These are phyloP conservation scores for Neoboletus magnificus DNA, from an alignment of 768 basidiomycete species.

Conservation along the genomic window DNA sequence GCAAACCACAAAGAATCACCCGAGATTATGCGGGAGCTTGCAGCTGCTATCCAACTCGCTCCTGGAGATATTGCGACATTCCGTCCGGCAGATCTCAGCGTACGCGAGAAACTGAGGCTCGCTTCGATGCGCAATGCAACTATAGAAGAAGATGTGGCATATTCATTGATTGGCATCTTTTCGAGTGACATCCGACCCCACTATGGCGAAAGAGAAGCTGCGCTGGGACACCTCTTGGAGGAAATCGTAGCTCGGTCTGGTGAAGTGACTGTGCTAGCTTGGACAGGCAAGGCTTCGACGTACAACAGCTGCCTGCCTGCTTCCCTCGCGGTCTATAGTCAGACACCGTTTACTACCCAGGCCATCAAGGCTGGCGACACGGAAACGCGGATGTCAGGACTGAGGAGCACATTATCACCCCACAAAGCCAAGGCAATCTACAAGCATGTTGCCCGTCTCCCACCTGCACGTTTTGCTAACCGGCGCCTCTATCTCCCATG, in stretches of 20 bases:
- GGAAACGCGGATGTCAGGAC: not conserved
- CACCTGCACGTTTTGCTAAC: not conserved
- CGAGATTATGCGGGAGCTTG: slow-evolving; percentile 6
- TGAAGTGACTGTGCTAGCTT: not conserved
- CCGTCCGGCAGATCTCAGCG: not conserved
- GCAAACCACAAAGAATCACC: slow-evolving; percentile 11
- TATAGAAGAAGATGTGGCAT: not conserved
- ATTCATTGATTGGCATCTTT: not conserved
- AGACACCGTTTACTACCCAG: not conserved
- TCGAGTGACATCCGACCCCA: not conserved
- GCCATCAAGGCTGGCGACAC: not conserved
- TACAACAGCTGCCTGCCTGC: not conserved
- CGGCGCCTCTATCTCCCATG: not conserved
- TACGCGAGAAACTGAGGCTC: not conserved
- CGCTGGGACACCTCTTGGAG: not conserved
- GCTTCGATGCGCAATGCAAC: not conserved
- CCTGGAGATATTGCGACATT: not conserved
- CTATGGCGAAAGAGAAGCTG: not conserved
- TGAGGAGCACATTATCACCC: not conserved
- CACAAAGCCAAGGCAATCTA: not conserved
- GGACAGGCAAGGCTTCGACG: not conserved
- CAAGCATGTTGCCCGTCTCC: not conserved
- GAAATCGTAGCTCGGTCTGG: not conserved
- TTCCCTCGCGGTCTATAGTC: not conserved
- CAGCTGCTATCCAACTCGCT: slow-evolving; percentile 2